Conservation (phyloP, 1,139 yeast genomes). For the Diutina mesorugosa region DNA sequence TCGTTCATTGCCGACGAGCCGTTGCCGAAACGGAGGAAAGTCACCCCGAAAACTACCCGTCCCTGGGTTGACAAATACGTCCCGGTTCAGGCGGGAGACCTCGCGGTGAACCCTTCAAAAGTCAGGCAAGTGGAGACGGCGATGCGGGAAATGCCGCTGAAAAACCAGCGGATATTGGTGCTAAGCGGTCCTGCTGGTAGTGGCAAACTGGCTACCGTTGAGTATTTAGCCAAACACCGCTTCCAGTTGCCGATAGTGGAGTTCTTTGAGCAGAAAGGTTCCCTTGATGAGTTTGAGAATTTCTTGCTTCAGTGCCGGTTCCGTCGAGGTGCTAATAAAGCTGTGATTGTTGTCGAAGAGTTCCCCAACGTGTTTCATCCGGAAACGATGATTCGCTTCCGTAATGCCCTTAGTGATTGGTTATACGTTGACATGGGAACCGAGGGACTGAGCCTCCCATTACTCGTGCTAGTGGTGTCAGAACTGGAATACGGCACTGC, state of each 20-base stretch:
- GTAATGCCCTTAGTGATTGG: not conserved
- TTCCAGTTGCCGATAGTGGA: not conserved
- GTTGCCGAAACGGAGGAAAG: not conserved
- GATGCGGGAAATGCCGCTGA: not conserved
- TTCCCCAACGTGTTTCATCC: not conserved
- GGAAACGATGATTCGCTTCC: not conserved
- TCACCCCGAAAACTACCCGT: too few relatives aligned
- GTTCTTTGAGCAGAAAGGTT: not conserved
- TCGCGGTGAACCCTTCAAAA: not conserved
- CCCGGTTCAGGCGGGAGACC: not conserved
- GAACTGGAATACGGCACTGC: not conserved
- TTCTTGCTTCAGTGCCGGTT: not conserved
- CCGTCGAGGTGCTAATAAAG: not conserved
- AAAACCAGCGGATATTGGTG: not conserved
- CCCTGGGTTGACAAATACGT: not conserved
- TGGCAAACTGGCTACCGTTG: not conserved
- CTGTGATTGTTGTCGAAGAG: not conserved
- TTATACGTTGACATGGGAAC: not conserved
- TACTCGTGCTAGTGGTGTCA: not conserved
- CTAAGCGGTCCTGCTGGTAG: slow-evolving; percentile 2
- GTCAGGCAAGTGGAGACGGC: not conserved
- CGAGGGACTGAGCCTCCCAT: not conserved
- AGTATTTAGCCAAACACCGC: not conserved
- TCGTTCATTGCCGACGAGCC: not conserved
- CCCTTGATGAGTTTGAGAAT: not conserved